Evolutionary conservation across 2,329 filamentous ascomycete genomes (phyloP).

Genomic region (Cladophialophora immunda): DNA sequence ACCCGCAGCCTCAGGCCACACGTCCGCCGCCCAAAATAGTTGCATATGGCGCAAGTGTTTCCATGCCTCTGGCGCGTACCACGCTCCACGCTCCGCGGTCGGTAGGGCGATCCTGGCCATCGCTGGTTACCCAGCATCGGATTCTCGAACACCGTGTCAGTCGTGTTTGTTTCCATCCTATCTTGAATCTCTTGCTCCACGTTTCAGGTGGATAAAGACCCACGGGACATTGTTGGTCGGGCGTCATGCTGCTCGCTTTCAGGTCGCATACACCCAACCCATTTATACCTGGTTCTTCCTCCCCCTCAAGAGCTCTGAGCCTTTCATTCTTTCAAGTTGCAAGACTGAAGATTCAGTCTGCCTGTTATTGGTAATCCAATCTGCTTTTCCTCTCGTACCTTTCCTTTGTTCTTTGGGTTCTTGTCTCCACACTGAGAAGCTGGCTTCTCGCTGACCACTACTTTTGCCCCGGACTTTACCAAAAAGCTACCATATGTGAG

Average conservation of each 20-base stretch:
- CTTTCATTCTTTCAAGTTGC: slow-evolving; percentile 41
- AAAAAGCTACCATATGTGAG: slow-evolving; percentile 36
- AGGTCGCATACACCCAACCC: slow-evolving; percentile 36
- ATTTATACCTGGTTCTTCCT: slow-evolving; percentile 40
- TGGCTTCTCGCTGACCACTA: slow-evolving; percentile 35
- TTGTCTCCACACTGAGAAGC: slow-evolving; percentile 34
- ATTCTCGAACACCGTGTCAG: slow-evolving; percentile 33
- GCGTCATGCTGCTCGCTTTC: slow-evolving; percentile 29
- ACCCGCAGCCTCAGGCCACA: slow-evolving; percentile 13
- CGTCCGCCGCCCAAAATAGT: slow-evolving; percentile 33
- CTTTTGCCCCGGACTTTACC: slow-evolving; percentile 17
- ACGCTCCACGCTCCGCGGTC: slow-evolving; percentile 34
- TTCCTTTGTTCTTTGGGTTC: slow-evolving; percentile 38
- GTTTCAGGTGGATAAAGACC: slow-evolving; percentile 38
- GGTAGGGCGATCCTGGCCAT: slow-evolving; percentile 28
- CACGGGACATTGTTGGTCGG: slow-evolving; percentile 38
- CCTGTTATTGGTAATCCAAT: slow-evolving; percentile 36
- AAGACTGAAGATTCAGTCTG: slow-evolving; percentile 33
- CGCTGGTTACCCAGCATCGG: slow-evolving; percentile 31
- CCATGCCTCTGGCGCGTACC: slow-evolving; percentile 36
- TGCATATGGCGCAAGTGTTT: slow-evolving; percentile 31
- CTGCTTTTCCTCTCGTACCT: slow-evolving; percentile 33
- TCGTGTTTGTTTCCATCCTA: slow-evolving; percentile 36
- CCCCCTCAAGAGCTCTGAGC: slow-evolving; percentile 37
- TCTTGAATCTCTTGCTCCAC: slow-evolving; percentile 32